These are phyloP conservation scores for Clitoria ternatea DNA, from an alignment of 306 rosid genomes.

Conservation along the genomic window DNA sequence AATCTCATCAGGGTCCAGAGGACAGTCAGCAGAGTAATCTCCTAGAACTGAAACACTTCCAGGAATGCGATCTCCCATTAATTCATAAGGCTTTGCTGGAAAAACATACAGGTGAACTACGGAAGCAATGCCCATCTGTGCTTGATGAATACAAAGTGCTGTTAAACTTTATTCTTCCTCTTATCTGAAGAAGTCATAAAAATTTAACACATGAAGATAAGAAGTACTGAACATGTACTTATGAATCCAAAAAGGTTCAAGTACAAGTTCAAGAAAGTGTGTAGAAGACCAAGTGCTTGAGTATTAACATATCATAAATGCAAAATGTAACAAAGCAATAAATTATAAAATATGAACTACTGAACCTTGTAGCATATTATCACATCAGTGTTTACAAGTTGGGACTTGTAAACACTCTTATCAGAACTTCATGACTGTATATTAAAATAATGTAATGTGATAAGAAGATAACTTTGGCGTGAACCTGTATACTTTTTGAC, in stretches of 20 bases:
- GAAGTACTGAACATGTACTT: conserved; percentile 17
- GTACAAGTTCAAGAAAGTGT: conserved; percentile 29
- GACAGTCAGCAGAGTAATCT: conserved; percentile 91
- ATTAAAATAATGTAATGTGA: neutral
- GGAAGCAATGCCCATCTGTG: conserved; percentile 98
- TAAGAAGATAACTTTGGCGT: neutral
- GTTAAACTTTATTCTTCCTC: conserved; percentile 45
- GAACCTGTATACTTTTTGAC: conserved; percentile 4
- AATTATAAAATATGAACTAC: conserved; percentile 7
- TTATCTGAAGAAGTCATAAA: conserved; percentile 33
- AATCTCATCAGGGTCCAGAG: conserved; percentile 96
- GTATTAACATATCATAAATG: conserved; percentile 20
- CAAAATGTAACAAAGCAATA: conserved; percentile 20
- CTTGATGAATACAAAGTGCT: conserved; percentile 56
- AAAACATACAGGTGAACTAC: conserved; percentile 91
- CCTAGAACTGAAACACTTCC: conserved; percentile 95
- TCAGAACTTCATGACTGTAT: neutral
- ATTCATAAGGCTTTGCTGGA: conserved; percentile 93
- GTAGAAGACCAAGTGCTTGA: conserved; percentile 18
- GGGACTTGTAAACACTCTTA: too few species aligned
- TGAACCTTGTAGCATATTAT: conserved; percentile 13
- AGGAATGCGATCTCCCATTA: conserved; percentile 79
- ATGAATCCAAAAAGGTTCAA: conserved; percentile 19
- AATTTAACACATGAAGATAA: conserved; percentile 25
- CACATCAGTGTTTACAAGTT: neutral